These are phyloP conservation scores for Chaetomium strumarium DNA, from an alignment of 2,329 filamentous ascomycete genomes.

Conservation along the genomic window DNA sequence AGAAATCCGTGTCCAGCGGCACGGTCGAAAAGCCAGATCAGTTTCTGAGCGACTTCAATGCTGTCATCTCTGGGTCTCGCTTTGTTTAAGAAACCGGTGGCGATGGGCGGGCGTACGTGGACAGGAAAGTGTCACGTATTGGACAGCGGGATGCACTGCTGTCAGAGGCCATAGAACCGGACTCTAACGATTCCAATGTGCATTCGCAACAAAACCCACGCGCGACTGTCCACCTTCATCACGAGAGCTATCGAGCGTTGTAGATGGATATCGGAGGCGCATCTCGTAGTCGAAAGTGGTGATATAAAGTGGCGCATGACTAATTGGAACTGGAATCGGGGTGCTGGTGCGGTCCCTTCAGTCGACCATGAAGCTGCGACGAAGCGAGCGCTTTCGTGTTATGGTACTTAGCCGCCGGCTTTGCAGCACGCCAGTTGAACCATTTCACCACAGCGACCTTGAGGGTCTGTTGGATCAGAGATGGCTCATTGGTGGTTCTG, in stretches of 20 bases:
- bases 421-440: too few relatives aligned
- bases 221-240: background rate
- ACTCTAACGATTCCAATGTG: background rate
- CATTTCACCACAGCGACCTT: too few relatives aligned
- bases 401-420: too few relatives aligned
- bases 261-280: background rate
- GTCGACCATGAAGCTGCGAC: too few relatives aligned
- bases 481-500: background rate
- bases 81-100: background rate
- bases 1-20: background rate
- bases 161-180: background rate
- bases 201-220: too few relatives aligned
- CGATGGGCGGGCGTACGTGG: background rate
- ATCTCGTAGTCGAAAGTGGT: too few relatives aligned
- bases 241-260: background rate
- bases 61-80: background rate
- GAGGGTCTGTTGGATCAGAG: background rate
- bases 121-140: background rate
- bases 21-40: background rate
- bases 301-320: too few relatives aligned
- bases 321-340: too few relatives aligned
- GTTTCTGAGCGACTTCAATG: background rate
- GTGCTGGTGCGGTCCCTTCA: too few relatives aligned
- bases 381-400: too few relatives aligned
- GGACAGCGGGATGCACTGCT: background rate